Conservation (phyloP, 768 basidiomycete species). For the Coprinopsis marcescibilis region DNA sequence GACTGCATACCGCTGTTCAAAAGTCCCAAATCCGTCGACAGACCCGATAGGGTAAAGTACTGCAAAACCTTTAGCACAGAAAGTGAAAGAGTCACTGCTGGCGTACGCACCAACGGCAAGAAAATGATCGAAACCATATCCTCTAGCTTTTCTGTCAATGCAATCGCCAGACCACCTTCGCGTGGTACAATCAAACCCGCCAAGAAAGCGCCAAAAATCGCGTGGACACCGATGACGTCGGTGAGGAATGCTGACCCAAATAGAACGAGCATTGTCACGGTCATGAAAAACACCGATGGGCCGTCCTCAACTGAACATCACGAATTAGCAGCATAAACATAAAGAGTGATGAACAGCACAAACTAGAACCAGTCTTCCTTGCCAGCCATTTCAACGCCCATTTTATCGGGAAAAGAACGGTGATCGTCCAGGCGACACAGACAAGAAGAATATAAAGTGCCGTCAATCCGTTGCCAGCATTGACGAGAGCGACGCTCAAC, state of each 20-base stretch:
- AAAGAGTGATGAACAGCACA: conserved; percentile 16
- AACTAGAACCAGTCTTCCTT: conserved; percentile 66
- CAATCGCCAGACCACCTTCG: conserved; percentile 79
- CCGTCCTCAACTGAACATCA: conserved; percentile 54
- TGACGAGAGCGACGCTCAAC: conserved; percentile 87
- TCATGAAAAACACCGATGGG: conserved; percentile 89
- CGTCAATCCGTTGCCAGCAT: conserved; percentile 74
- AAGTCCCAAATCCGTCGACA: conserved; percentile 83
- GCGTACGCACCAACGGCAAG: conserved; percentile 64
- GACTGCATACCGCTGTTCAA: conserved; percentile 76
- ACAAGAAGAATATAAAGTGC: conserved; percentile 81
- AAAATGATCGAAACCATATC: conserved; percentile 91
- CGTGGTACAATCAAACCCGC: conserved; percentile 80
- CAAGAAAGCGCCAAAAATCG: conserved; percentile 88
- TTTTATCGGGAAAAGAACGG: conserved; percentile 67
- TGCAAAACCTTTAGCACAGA: conserved; percentile 21
- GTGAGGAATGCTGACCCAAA: conserved; percentile 92
- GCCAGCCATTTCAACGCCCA: conserved; percentile 66
- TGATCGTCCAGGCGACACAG: conserved; percentile 75
- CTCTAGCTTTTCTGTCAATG: conserved; percentile 93
- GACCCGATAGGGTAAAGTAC: conserved; percentile 92
- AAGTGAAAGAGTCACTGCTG: neutral
- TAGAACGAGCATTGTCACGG: conserved; percentile 67
- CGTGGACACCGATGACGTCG: conserved; percentile 86
- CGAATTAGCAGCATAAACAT: neutral